Base-by-base conservation (phyloP, 2,329 filamentous ascomycete genomes). In the Aureobasidium melanogenum region DNA sequence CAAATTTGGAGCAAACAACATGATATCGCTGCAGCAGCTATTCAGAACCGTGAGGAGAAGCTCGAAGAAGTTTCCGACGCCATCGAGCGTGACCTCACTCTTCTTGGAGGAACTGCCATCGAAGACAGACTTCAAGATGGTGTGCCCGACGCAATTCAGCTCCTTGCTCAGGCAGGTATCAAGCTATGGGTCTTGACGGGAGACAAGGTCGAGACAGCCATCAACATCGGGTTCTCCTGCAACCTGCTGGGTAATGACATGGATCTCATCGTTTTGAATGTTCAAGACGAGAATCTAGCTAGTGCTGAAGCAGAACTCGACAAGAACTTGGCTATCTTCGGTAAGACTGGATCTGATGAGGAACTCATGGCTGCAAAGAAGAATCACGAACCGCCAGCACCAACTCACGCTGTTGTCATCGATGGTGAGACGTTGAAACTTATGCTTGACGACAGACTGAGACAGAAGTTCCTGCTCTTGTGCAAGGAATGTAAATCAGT, bases 191-290 rank as follows among this genome's bases (percentile, higher is more conserved):
- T 99, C 59, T 79, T 99, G 66, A 99, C 94, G 17, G 94, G 95
- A 65, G 94, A 99, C 80, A 99, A 97, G 76, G 93, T 97, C 34
- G 94, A 99, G 76, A 99, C 94, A 26, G 94, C 95, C 62, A 99
- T 99, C 84, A 99, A 99, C 77, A 99, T 99, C 71, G 94, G 94
- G 2, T 99, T 97, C 76, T 99, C 95, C 12, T 99, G 95, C 79
- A 99, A 99, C 68, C 81, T 99, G 34, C 83, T 99, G 60, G 91
- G 93, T 75, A 99, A 97, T 74, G 90, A 96, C 67, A 97, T 99
- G 94, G 94, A 99, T 67, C 79, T 99, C 64, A 89, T 99, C 65
- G 85, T 96, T 52, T 81, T 99, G 67, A 95, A 95, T 71, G 82
- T 94, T 32, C 84, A 89, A 1, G 90, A 96, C 65, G 87, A 91